phyloP scores from a whole-genome alignment of 345 rosid genomes.

The Syzygium oleosum region DNA sequence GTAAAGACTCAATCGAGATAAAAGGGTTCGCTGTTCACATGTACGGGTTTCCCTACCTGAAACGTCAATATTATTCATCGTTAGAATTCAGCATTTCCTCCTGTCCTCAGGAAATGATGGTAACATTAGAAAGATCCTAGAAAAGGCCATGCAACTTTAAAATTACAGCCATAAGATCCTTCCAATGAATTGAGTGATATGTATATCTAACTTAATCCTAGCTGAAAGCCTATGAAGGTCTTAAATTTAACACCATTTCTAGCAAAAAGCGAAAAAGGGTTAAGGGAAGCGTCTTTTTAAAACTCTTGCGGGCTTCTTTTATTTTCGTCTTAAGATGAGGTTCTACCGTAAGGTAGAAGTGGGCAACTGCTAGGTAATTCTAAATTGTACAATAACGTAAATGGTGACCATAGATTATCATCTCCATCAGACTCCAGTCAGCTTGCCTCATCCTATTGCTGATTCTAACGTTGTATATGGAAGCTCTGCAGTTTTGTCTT shows the following conservation, averaged over 20 bases:
- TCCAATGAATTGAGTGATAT: neutral
- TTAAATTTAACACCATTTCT: neutral
- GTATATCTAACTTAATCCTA: neutral
- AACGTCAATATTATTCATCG: neutral
- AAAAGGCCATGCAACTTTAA: neutral
- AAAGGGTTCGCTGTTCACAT: rapidly evolving
- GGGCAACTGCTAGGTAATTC: neutral
- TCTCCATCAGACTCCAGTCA: neutral
- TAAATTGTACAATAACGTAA: neutral
- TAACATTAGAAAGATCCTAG: rapidly evolving
- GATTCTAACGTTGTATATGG: neutral
- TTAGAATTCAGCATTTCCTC: neutral
- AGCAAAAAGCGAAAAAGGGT: neutral
- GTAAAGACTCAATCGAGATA: neutral
- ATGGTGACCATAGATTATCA: neutral
- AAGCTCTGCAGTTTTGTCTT: neutral
- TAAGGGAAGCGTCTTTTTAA: neutral
- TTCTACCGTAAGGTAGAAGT: rapidly evolving
- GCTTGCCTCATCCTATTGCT: neutral
- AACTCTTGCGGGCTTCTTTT: neutral
- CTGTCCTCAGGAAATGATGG: neutral
- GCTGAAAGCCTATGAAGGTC: neutral
- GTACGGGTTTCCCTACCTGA: neutral
- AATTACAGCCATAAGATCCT: neutral
- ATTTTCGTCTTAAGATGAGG: neutral